Conservation (phyloP, 169 alveolate species). For the Plasmodium sp. region DNA sequence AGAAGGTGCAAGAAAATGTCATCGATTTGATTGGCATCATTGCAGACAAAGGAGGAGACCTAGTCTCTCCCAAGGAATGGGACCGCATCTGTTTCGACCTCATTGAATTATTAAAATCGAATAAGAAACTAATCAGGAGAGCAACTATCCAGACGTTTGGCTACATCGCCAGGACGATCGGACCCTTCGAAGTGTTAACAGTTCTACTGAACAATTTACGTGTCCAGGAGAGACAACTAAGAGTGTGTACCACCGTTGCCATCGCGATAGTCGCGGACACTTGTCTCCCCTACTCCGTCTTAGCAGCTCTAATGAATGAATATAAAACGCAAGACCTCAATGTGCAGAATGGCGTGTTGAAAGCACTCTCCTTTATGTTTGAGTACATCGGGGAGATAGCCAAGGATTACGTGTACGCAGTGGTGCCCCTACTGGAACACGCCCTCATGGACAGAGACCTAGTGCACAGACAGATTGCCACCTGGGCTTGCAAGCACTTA, state of each 20-base stretch:
- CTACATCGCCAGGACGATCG: constrained; percentile 99
- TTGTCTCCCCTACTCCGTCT: constrained; percentile 99
- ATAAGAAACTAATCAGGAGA: constrained; percentile 96
- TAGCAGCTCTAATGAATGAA: constrained; percentile 99
- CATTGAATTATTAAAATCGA: constrained; percentile 96
- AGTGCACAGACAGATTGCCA: constrained; percentile 99
- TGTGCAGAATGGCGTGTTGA: constrained; percentile 99
- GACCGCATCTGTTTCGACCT: constrained; percentile 99
- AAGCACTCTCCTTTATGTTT: constrained; percentile 99
- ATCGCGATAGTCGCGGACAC: constrained; percentile 99
- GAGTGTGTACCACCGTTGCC: constrained; percentile 98
- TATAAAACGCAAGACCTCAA: constrained; percentile 99
- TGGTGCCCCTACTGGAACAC: constrained; percentile 98
- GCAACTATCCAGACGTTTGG: constrained; percentile 99
- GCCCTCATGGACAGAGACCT: constrained; percentile 99
- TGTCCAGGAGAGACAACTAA: constrained; percentile 99
- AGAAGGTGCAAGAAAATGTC: constrained; percentile 98
- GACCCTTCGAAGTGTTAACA: constrained; percentile 99
- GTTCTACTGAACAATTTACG: constrained; percentile 95
- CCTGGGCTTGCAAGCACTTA: constrained; percentile 98
- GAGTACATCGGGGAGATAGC: constrained; percentile 96
- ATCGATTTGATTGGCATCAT: constrained; percentile 98
- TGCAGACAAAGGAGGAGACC: constrained; percentile 99
- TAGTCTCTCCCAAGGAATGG: constrained; percentile 99
- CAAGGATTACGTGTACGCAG: constrained; percentile 98